Base-by-base conservation (phyloP, 2,329 filamentous ascomycete genomes). In the Neofusicoccum sp. region DNA sequence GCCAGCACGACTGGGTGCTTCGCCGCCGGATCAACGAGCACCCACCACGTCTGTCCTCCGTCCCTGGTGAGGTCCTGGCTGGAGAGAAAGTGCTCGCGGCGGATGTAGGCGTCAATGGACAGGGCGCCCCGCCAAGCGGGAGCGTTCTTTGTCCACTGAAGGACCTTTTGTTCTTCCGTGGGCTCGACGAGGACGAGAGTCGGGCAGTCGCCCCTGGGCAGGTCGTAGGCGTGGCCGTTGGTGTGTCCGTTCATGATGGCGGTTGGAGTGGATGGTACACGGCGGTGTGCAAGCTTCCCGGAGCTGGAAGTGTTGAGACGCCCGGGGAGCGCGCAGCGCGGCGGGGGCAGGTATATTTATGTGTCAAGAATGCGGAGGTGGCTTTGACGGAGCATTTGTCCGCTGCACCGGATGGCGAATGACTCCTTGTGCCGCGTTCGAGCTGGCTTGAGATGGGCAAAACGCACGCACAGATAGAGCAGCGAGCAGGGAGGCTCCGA, bases 1-100 rank as follows among this genome's bases (percentile, higher is more conserved):
- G 81, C 80, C 6, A 87, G 73, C 20, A 86, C 74, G 6, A 73
- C 75, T 56, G 82, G 70, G 9, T 65, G 61, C 51, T 67, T 63
- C 5, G 70, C 66, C 3, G 71, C 66, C 16, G 73, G 73, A 65
- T 85, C 80, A 14, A 86, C 79, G 20, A 88, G 73, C 56, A 86
- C 79, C 86, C 86, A 88, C 61, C 79, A 79, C 2, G 82, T 85
- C 59, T 87, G 77, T 1, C 79, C 80, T 31, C 82, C 83, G 61
- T 85, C 77, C 61, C 74, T 78, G 30, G 82, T 84, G 60, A 86
- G 71, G 2, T 76, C 73, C 65, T 84, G 82, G 40, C 76, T 70
- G 40, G 76, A 70, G 6, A 88, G 78, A 48, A 78, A 70, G 20
- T 79, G 72, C 70, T 88, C 86, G 53, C 86, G 82, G 12, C 78